Base-by-base conservation (phyloP, 129 eudicot genomes). In the Arctium lappa region DNA sequence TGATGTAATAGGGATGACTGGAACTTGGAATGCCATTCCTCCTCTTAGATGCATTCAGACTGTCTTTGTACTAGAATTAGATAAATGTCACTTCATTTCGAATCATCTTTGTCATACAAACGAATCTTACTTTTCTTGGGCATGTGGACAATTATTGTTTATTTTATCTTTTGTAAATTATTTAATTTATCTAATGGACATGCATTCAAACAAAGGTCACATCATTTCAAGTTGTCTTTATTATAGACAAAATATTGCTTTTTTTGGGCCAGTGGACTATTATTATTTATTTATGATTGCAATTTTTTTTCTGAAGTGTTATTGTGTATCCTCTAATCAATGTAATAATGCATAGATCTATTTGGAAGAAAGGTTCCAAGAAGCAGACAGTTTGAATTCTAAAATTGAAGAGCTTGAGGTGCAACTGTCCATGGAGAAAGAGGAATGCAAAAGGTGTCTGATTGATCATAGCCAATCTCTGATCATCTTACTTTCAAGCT, bases 401-500 rank as follows among this genome's bases (percentile, higher is more conserved):
- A 88, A 82, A 83, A 83, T 89, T 71, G 85, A 87, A 82, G 97
- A 91, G 69, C 92, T 95, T 79, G 97, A 95, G 83, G 79, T 78
- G 84, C 94, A 91, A 78, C 81, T 95, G 63, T 69, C 74, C 76
- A 65, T 80, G 33, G 97, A 95, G 87, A 91, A 88, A 82, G 97
- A 91, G 46, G 96, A 95, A 69, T 81, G 86, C 76, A 88, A 85
- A 87, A 91, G 97, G 98, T 91, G 74, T 66, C 33, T 1, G 15
- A 60, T 72, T 68, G 33, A 16, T 76, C 68, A 72, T 69, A 53
- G 18, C 78, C 18, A 50, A 7, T 63, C 66, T 63, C 32, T 63
- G 22, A n/a, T 29, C 63, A 36, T 80, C 30, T n/a, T 75, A 18
- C 38, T 34, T 74, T 13, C 22, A 75, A 74, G 29, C 2, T 36